Evolutionary conservation across 2,329 filamentous ascomycete species (phyloP), one percentile per base, ranked within the genome.

Genomic region (Plectosphaerella sp.): DNA sequence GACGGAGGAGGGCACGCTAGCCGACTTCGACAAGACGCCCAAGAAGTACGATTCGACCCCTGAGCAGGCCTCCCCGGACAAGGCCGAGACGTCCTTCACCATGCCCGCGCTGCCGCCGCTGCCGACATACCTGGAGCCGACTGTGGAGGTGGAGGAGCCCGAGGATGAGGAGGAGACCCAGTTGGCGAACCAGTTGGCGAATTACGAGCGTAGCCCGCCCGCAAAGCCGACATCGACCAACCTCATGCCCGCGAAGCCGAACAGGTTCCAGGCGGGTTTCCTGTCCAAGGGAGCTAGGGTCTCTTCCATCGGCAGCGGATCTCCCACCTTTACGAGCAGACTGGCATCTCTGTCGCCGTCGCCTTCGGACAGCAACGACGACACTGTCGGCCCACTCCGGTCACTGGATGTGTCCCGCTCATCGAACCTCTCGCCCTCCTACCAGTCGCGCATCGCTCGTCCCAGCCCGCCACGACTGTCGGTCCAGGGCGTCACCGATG

Each of bases 21-120:
- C 89, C 11, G 94, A 97, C 65, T 97, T 93, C 65, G 89, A 93
- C 64, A 90, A 91, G 71, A 97, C 93, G 3, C 93, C 94, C 1
- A 82, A 91, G 67, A 88, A 86, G 64, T 68, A 79, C 9, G 56
- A 81, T 15, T 75, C 76, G 2, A 80, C 82, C 1, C 81, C 84
- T 7, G 80, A 84, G 48, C 68, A 69, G 46, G 42, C 51, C 22
- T 82, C 80, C 15, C 78, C 79, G 0, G 72, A 76, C 41, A 79
- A 83, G 25, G 35, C 35, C 16, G 18, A 43, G n/a, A 5, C 18
- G 8, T 37, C 47, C 33, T 72, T 73, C n/a, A 24, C 48, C 4
- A 50, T 48, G 43, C 28, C 53, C 16, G 43, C 39, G 9, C 51
- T 57, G 54, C 70, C 70, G 14, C 67, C 75, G 28, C 66, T 79